Base-by-base conservation (phyloP, 768 basidiomycete genomes). In the Postia placenta region DNA sequence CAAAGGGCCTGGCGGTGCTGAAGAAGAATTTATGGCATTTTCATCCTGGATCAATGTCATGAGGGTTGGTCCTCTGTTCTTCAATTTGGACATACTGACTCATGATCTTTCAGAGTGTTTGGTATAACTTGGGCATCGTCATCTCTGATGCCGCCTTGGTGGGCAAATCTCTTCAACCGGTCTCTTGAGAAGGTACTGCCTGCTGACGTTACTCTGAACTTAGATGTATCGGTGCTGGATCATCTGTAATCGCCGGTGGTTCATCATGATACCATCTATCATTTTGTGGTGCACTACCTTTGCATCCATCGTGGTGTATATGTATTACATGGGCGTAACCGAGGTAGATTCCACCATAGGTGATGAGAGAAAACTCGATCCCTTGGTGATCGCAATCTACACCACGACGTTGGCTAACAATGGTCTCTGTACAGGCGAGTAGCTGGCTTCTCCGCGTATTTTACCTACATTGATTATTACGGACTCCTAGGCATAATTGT, bases 31-130 rank as follows among this genome's bases (percentile, higher is more conserved):
- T 25, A 9, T 20, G 15, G 35, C 42, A 24, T 11, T 42, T n/a
- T 49, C 41, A 27, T 22, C n/a, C 30, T 49, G 48, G 48, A 26
- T 33, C 6, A 42, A 49, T 28, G 41, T 49, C 22, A 33, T 36
- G 11, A 20, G 48, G n/a, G 47, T 48, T 27, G 28, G 14, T n/a
- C 22, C 2, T 38, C 3, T 39, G 4, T 24, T 4, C 35, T 27
- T 17, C 19, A 11, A 27, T 5, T n/a, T 37, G 23, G 6, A 5
- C 5, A 17, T 27, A n/a, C 7, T n/a, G 5, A n/a, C 5, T 33
- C 30, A 33, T 33, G 7, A 7, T 15, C 30, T 7, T 33, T 7
- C 11, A 36, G 30, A 45, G 28, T 20, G 28, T 45, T 2, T 45
- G 44, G 44, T 36, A 2, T 7, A 17, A 7, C 28, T 11, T 36